Percentiles rank a stretch among this genome's conserved stretches.
Evolutionary conservation across 371 early-diverging fungal species (phyloP).

Genomic region (Choanephora cucurbitarum): DNA sequence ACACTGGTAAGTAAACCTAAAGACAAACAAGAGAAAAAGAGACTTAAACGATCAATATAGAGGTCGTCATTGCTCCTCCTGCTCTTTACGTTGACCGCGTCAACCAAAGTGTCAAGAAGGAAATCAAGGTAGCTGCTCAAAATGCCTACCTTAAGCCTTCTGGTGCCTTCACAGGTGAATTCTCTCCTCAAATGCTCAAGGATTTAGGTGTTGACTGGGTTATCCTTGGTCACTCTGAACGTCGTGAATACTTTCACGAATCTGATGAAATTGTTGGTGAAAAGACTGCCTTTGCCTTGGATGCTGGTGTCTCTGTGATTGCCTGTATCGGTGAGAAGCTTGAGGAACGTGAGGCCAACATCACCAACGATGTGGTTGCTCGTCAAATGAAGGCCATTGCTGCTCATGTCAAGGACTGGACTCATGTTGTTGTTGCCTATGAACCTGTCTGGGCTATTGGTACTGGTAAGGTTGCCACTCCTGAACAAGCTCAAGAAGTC

Average conservation of each 20-base stretch:
- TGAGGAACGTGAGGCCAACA: constrained; percentile 88
- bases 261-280: constrained; percentile 84
- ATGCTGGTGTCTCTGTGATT: constrained; percentile 90
- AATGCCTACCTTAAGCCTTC: constrained; percentile 86
- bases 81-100: constrained; percentile 88
- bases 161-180: constrained; percentile 99
- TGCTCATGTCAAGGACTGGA: constrained; percentile 77
- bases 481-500: constrained; percentile 96
- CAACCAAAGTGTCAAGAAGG: constrained; percentile 72
- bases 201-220: constrained; percentile 95
- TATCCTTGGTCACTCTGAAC: constrained; percentile 99
- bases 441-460: constrained; percentile 99
- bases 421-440: constrained; percentile 97
- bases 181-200: constrained; percentile 94
- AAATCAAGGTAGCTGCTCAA: constrained; percentile 95
- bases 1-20: constrained; percentile 37
- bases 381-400: constrained; percentile 88
- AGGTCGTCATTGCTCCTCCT: constrained; percentile 98
- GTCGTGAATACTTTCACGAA: constrained; percentile 93
- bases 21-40: not conserved
- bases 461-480: constrained; percentile 98
- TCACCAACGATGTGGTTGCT: constrained; percentile 87
- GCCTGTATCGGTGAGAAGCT: constrained; percentile 98
- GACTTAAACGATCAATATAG: constrained; percentile 45
- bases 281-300: constrained; percentile 90